Evolutionary conservation across 2,329 filamentous ascomycete genomes (phyloP).

Genomic region (Cytospora piceae): DNA sequence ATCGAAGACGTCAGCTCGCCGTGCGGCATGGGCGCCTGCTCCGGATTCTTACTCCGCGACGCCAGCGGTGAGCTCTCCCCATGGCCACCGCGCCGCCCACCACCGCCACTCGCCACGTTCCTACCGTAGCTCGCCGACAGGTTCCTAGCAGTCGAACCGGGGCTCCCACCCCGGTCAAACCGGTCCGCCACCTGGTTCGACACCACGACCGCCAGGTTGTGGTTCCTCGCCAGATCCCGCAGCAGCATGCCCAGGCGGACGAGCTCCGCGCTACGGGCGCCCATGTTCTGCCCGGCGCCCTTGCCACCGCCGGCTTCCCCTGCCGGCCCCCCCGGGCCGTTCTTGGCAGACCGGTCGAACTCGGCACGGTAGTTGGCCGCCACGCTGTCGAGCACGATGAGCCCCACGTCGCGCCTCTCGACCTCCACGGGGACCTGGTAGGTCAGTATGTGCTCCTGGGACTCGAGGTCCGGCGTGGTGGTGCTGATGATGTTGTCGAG

Average conservation of each 20-base stretch:
- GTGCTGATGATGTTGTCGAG: conserved; percentile 80
- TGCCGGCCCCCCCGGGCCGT: conserved; percentile 35
- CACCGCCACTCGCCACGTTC: conserved; percentile 2
- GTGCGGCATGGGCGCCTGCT: conserved; percentile 36
- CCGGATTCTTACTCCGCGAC: conserved; percentile 45
- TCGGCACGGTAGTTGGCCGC: conserved; percentile 96
- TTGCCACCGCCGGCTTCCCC: conserved; percentile 15
- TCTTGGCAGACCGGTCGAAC: conserved; percentile 61
- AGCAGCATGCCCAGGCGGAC: conserved; percentile 76
- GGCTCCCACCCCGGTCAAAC: conserved; percentile 51
- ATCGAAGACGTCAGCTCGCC: conserved; percentile 47
- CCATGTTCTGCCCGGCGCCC: conserved; percentile 62
- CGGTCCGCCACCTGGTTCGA: conserved; percentile 96
- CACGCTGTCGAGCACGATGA: conserved; percentile 88
- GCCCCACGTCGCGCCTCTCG: conserved; percentile 72
- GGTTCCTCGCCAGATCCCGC: conserved; percentile 71
- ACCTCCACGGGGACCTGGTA: conserved; percentile 91
- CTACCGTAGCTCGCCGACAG: conserved; percentile 22
- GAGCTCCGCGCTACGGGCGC: conserved; percentile 75
- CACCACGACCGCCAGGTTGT: conserved; percentile 83
- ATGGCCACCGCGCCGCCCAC: neutral
- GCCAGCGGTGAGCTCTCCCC: conserved; percentile 49
- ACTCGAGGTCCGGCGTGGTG: conserved; percentile 85
- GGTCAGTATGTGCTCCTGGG: conserved; percentile 90
- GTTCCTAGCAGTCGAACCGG: conserved; percentile 31